These are phyloP conservation scores for Mortierella sp. DNA, from an alignment of 371 early-diverging fungal species.

Conservation along the genomic window DNA sequence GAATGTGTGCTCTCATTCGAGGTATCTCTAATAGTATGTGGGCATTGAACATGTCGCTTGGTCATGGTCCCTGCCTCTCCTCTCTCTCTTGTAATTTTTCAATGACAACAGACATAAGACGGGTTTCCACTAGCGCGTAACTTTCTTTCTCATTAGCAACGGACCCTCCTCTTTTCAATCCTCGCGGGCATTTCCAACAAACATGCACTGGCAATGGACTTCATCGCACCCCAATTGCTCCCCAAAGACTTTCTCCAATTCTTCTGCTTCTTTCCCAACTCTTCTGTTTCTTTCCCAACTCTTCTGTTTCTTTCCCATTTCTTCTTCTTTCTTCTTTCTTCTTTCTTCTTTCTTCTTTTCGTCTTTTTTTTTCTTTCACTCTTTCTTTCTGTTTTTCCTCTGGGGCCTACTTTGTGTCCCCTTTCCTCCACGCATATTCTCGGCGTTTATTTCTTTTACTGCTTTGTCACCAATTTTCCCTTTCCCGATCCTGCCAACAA, in stretches of 20 bases:
- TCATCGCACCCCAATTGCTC: too few species aligned
- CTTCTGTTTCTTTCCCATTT: neutral
- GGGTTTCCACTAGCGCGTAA: slow-evolving; percentile 2
- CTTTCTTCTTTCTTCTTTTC: neutral
- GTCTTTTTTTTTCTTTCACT: neutral
- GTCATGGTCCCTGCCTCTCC: slow-evolving; percentile 3
- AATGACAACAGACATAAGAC: neutral
- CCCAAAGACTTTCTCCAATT: neutral
- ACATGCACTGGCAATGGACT: neutral
- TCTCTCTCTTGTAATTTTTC: too few species aligned
- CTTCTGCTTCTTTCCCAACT: neutral
- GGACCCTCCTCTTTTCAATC: neutral
- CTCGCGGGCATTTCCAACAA: neutral
- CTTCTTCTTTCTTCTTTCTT: neutral
- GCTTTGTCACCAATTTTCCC: slow-evolving; percentile 9
- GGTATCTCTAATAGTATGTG: neutral
- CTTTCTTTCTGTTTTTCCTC: neutral
- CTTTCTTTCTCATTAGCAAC: slow-evolving; percentile 8
- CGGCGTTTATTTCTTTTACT: neutral
- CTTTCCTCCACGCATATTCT: neutral
- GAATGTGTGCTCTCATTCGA: neutral
- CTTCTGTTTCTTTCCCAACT: neutral
- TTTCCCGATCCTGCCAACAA: neutral
- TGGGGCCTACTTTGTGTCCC: neutral
- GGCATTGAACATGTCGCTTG: neutral